These are phyloP conservation scores for Grigorovia humatica DNA, from an alignment of 805 yeast species.

Conservation along the genomic window DNA sequence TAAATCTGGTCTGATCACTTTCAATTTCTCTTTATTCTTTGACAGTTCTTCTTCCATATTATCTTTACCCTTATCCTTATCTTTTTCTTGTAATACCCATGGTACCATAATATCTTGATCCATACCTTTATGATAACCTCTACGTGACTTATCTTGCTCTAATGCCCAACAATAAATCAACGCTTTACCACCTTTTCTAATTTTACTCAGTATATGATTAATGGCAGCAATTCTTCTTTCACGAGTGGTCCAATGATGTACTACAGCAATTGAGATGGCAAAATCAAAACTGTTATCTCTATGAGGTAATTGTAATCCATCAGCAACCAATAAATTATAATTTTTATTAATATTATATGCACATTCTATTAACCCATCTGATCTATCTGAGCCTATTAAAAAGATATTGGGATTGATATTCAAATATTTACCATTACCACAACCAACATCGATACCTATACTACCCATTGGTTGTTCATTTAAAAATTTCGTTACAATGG, in stretches of 20 bases:
- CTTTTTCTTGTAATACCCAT: conserved; percentile 66
- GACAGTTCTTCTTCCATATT: conserved; percentile 4
- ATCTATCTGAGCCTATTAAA: conserved; percentile 66
- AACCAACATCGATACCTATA: conserved; percentile 87
- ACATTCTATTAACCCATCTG: conserved; percentile 57
- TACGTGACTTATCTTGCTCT: conserved; percentile 76
- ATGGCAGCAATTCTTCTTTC: conserved; percentile 74
- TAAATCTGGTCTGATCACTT: conserved; percentile 20
- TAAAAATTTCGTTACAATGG: conserved; percentile 72
- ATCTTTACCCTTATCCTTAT: conserved; percentile 26
- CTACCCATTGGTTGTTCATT: conserved; percentile 38
- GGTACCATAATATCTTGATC: conserved; percentile 93
- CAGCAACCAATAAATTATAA: conserved; percentile 62
- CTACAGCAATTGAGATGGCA: conserved; percentile 90
- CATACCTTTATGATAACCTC: conserved; percentile 88
- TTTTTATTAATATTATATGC: conserved; percentile 36
- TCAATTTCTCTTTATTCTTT: conserved; percentile 4
- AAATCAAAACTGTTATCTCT: conserved; percentile 46
- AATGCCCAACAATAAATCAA: conserved; percentile 94
- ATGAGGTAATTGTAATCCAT: conserved; percentile 63
- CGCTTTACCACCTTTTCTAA: conserved; percentile 54
- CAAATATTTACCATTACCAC: conserved; percentile 93
- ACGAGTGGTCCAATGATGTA: conserved; percentile 87
- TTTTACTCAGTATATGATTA: conserved; percentile 48
- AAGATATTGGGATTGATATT: conserved; percentile 56